Conservation (phyloP, 2,329 filamentous ascomycete genomes). For the Niveomyces coronatus region DNA sequence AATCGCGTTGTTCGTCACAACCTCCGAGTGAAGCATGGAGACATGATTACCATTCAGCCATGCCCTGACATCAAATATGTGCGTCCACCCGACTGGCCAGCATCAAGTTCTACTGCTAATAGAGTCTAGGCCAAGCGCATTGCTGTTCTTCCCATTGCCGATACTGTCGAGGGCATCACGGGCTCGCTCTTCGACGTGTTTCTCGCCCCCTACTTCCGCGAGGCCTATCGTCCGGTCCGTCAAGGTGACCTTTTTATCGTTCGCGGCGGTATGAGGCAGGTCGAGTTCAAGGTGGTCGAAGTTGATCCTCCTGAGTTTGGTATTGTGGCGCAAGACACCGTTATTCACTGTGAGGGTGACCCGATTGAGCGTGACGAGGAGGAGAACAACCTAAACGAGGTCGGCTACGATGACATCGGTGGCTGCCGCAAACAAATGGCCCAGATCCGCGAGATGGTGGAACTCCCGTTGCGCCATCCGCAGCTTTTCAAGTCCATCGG, state of each 20-base stretch:
- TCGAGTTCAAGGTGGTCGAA: conserved; percentile 99
- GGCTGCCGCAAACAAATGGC: conserved; percentile 99
- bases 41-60: conserved; percentile 92
- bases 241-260: conserved; percentile 98
- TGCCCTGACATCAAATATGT: conserved; percentile 99
- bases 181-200: conserved; percentile 98
- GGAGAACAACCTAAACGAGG: conserved; percentile 98
- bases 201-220: conserved; percentile 98
- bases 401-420: conserved; percentile 98
- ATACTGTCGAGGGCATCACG: conserved; percentile 95
- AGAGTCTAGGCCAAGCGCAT: conserved; percentile 81
- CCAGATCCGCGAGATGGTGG: conserved; percentile 96
- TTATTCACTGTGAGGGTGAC: conserved; percentile 98
- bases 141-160: conserved; percentile 93
- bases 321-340: conserved; percentile 96
- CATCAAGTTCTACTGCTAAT: conserved; percentile 16
- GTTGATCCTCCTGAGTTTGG: conserved; percentile 97
- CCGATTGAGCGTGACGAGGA: conserved; percentile 93
- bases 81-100: conserved; percentile 29
- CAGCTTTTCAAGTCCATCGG: conserved; percentile 99
- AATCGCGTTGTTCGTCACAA: conserved; percentile 99
- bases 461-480: conserved; percentile 90
- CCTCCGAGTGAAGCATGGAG: conserved; percentile 94
- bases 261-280: conserved; percentile 95
- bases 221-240: conserved; percentile 93